phyloP scores from a whole-genome alignment of 768 basidiomycete species.

The Holtermannia corniformis region DNA sequence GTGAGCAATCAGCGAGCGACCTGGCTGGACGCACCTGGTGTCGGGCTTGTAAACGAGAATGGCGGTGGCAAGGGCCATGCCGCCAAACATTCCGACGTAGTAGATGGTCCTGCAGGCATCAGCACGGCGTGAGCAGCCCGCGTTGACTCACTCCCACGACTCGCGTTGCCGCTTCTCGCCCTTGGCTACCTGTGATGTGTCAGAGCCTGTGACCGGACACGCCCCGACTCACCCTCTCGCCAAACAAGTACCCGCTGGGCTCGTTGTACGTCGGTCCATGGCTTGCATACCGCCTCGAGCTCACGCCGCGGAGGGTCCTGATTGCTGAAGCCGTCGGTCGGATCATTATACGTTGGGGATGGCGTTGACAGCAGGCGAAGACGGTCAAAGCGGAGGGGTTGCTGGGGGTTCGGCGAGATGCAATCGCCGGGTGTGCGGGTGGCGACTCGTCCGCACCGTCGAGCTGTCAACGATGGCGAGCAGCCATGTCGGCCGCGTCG shows the following conservation, averaged over 20 bases:
- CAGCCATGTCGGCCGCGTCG: no score
- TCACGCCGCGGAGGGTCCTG: no score
- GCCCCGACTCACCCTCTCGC: slow-evolving; percentile 65
- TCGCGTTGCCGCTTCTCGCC: slow-evolving; percentile 65
- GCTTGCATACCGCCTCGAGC: slow-evolving; percentile 19
- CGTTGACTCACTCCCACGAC: slow-evolving; percentile 59
- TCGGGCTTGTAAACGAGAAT: slow-evolving; percentile 87
- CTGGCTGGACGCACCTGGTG: slow-evolving; percentile 51
- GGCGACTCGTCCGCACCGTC: no score
- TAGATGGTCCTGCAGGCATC: slow-evolving; percentile 50
- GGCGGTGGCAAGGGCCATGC: slow-evolving; percentile 64
- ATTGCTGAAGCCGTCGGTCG: no score
- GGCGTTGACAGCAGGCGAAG: no score
- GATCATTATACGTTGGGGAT: no score
- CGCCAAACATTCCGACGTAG: slow-evolving; percentile 85
- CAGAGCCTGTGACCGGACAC: not conserved
- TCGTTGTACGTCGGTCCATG: slow-evolving; percentile 73
- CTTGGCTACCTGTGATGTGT: slow-evolving; percentile 6
- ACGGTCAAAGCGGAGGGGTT: no score
- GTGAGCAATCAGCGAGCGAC: no score
- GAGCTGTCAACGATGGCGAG: no score
- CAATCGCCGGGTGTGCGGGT: no score
- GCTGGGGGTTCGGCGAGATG: no score
- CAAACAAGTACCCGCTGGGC: slow-evolving; percentile 75
- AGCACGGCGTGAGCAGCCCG: not conserved